Evolutionary conservation across 345 rosid genomes (phyloP), one percentile per base, ranked within the genome.

Genomic region (Diplotaxis tenuifolia): DNA sequence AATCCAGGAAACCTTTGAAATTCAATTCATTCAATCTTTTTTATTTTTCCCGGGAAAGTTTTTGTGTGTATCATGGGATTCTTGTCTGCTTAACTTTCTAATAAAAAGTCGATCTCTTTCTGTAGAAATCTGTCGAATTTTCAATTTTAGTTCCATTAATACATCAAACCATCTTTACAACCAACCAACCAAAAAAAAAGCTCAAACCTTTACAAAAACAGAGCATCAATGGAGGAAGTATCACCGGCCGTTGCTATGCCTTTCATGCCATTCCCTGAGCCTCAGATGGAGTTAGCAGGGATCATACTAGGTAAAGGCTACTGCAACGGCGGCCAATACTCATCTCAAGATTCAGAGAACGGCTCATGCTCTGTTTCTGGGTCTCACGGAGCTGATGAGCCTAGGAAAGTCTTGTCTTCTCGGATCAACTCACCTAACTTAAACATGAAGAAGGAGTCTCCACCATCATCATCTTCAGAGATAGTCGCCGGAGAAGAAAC

Each of bases 371-470:
- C 77, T 91, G 83, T 62, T 68, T 75, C 64, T 21, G 63, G 83
- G 36, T 66, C 72, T 56, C 59, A 27, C 21, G 27, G 19, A 1
- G 21, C 64, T 66, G 72, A 66, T 65, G 73, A 62, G 38, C 36
- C 76, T 36, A 71, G 72, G 62, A 71, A 65, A 58, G 58, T 58
- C 49, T 28, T 59, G 62, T 20, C 65, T 28, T 65, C 72, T 59
- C 76, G 80, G 28, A 65, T 71, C 76, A 77, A 71, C 40, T 59
- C 80, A 0, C 76, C 80, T 0, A 76, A 71, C 62, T 65, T 65
- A 2, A 76, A 76, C 71, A 83, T 50, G 94, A 89, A 79, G 94
- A 88, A 79, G 85, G 89, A 78, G 84, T n/a, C 49, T 77, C n/a
- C n/a, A n/a, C n/a, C 63, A 75, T 22, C 77, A 52, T 36, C 42